phyloP scores from a whole-genome alignment of 2,329 filamentous ascomycete species.

The Leptographium procerum region DNA sequence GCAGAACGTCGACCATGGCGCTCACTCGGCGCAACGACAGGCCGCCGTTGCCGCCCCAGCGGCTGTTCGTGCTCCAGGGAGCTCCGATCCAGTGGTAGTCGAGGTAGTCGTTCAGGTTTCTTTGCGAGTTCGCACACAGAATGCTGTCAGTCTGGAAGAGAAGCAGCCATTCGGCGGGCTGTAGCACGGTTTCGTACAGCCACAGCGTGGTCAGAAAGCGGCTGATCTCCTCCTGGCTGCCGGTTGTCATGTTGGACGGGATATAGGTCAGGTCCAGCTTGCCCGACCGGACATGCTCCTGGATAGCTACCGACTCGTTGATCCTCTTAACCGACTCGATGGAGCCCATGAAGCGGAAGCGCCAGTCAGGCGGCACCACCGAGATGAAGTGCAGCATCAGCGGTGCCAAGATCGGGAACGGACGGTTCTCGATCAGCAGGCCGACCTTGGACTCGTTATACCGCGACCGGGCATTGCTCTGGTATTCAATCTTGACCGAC shows the following conservation, averaged over 20 bases:
- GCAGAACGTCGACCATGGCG: slow-evolving; percentile 39
- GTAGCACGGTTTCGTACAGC: slow-evolving; percentile 38
- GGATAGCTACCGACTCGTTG: slow-evolving; percentile 34
- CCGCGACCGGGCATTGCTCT: slow-evolving; percentile 18
- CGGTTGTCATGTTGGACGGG: slow-evolving; percentile 38
- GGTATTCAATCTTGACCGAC: slow-evolving; percentile 22
- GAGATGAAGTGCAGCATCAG: slow-evolving; percentile 44
- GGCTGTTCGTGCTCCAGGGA: slow-evolving; percentile 30
- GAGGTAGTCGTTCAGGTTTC: slow-evolving; percentile 36
- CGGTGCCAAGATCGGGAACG: slow-evolving; percentile 37
- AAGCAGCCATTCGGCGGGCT: slow-evolving; percentile 41
- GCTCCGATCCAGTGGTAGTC: slow-evolving; percentile 43
- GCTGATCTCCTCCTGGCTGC: slow-evolving; percentile 39
- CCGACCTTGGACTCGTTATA: slow-evolving; percentile 42
- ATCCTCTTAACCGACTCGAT: slow-evolving; percentile 30
- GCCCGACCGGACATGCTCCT: slow-evolving; percentile 27
- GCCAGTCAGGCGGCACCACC: slow-evolving; percentile 46
- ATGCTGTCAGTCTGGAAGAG: slow-evolving; percentile 45
- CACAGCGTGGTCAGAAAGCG: slow-evolving; percentile 40
- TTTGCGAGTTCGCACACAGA: slow-evolving; percentile 39
- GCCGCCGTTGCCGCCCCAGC: slow-evolving; percentile 40
- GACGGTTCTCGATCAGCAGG: slow-evolving; percentile 42
- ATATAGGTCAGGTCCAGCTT: slow-evolving; percentile 41
- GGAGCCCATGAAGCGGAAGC: slow-evolving; percentile 44
- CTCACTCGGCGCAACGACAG: slow-evolving; percentile 41